Evolutionary conservation across 371 early-diverging fungal species (phyloP), one percentile per base, ranked within the genome.

Genomic region (Mortierella sp.): DNA sequence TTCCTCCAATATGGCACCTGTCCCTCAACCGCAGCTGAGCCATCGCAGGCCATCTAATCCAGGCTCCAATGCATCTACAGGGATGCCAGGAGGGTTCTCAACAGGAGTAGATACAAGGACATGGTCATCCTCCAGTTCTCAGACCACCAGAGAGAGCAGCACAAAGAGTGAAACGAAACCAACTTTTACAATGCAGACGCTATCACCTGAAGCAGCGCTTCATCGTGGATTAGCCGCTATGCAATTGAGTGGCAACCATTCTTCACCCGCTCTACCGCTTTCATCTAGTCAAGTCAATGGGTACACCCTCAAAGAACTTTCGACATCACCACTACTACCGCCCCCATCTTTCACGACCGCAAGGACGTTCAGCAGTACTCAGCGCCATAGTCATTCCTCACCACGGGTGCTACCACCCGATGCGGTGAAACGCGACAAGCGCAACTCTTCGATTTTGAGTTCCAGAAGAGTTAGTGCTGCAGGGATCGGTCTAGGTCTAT

Each of bases 401-500:
- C 63, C 71, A 23, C 58, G 70, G 28, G 38, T 66, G 21, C 59
- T 67, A 0, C 78, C 78, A 1, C 78, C 78, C 10, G 66, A 43
- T 18, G 59, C 66, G 1, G 23, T 76, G 21, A 76, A 76, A 48
- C 76, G 76, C 13, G 76, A 76, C 38, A 76, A 76, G 45, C 69
- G 76, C 23, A 76, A 76, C 31, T 76, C 76, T 8, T 76, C 76
- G 27, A 76, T 76, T 19, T 47, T 76, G 43, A 76, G 78, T 24
- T 69, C 78, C 16, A 52, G 78, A 8, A 38, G 78, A 5, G 71
- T 76, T 21, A 76, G 78, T n/a, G 70, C 78, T 8, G 69, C 61
- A 0, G 76, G 76, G 19, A 76, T 76, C 34, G 76, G 76, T 16
- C 42, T 76, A 2, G 76, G 76, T 1, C 70, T 76, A 7, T 39